Evolutionary conservation across 495 filamentous ascomycete genomes (phyloP), one percentile per base, ranked within the genome.

Genomic region (Chaetomium cochliodes): DNA sequence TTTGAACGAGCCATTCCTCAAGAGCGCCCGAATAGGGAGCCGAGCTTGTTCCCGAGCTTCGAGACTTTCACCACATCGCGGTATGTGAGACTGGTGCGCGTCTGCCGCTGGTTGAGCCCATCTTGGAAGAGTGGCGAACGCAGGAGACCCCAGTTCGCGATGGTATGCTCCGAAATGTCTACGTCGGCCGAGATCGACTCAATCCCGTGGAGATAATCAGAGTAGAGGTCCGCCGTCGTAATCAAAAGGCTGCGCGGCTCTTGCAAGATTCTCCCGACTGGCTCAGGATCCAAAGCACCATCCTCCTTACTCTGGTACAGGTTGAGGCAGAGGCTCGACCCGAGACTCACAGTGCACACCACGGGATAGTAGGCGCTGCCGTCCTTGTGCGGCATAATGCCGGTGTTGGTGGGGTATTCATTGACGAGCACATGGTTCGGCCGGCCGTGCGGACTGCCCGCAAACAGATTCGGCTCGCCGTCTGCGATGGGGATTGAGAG

Each of bases 351-450:
- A 5, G 94, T 98, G 49, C 91, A 93, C 5, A 97, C 93, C 30
- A 96, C 84, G 2, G 90, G 89, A 67, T 89, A 80, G 72, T 98
- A 98, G 0, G 93, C 92, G 2, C 82, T 73, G 0, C 94, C 94
- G 70, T 98, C 94, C 77, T 98, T 93, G 72, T 98, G 94, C 59
- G 93, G 86, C 90, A 97, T 93, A 65, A 98, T 98, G 8, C 94
- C 94, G 67, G 96, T 89, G 1, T 91, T 91, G 0, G 91, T 87
- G 1, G 75, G 77, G 75, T 98, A 98, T 76, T 97, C 92, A 70
- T 98, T 98, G 47, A 98, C 84, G 20, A 98, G 81, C 53, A 94
- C 90, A 79, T 98, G 94, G 65, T 98, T 98, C 37, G 93, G 92
- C 4, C 75, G 79, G 12, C 76, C 64, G 68, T 97, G 93, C 28